Evolutionary conservation across 495 filamentous ascomycete species (phyloP), one percentile per base, ranked within the genome.

Genomic region (Glonium stellatum): DNA sequence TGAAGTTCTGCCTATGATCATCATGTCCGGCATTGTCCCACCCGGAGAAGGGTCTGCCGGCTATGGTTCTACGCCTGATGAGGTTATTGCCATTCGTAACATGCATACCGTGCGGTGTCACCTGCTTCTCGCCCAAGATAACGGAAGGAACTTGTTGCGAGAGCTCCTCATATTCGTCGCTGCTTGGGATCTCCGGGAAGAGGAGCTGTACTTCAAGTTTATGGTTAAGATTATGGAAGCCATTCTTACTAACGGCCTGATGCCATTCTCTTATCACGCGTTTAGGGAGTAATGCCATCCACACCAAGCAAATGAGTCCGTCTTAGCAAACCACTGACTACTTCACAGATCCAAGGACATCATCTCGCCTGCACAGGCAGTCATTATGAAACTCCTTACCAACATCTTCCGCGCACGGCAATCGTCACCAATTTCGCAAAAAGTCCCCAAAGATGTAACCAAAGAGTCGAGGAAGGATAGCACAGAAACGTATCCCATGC

Each of bases 121-220:
- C 63, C 88, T 95, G 57, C 79, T 97, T 37, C 76, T 97, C 56
- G 89, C 90, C 0, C 83, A 91, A 57, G 88, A 92, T 58, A 89
- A 87, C 58, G 92, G 92, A 15, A 83, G 88, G 44, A 96, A 93
- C 64, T 77, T 97, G 4, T 80, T 97, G 6, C 80, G 91, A 47
- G 91, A 97, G 66, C 82, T 97, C 54, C 78, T 97, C 22, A 95
- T 97, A 57, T 97, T 97, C 72, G 92, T 97, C 57, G 92, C 92
- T 13, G 90, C 93, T 13, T 97, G 92, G 92, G 91, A 97, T 68
- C 84, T 95, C 59, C 85, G 85, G 13, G 91, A 97, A 65, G 86
- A 91, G 44, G 88, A 92, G 62, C 79, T 93, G 12, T 96, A 96
- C 66, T 96, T 95, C 77, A 90, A 92, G 72, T 86, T 96, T 72